Conservation (phyloP, 257 asterid genomes). For the Cynanchum wilfordii region DNA sequence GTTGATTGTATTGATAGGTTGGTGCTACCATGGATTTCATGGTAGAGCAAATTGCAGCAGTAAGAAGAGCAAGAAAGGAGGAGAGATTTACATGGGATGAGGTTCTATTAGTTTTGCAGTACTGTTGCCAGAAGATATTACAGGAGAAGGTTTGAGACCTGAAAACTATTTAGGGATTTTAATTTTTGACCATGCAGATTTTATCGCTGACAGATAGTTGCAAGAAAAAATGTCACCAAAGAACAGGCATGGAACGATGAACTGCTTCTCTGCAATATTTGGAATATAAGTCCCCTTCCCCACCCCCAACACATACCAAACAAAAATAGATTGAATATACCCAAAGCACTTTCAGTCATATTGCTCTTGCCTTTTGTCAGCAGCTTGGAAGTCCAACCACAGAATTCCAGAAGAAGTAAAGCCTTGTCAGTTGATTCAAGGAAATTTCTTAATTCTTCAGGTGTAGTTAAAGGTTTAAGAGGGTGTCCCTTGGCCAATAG, state of each 20-base stretch:
- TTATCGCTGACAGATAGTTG: not conserved
- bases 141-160: not conserved
- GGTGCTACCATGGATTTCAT: not conserved
- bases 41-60: not conserved
- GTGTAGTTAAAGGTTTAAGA: constrained; percentile 46
- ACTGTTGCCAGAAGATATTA: not conserved
- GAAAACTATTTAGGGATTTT: not conserved
- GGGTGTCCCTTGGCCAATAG: constrained; percentile 55
- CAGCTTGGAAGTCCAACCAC: constrained; percentile 83
- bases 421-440: constrained; percentile 82
- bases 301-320: constrained; percentile 3
- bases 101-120: not conserved
- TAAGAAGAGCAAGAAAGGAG: not conserved
- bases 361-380: constrained; percentile 36
- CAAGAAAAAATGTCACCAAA: not conserved
- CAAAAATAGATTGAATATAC: constrained; percentile 29
- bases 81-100: not conserved
- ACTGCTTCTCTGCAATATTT: not conserved
- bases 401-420: constrained; percentile 71
- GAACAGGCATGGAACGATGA: not conserved
- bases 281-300: not conserved
- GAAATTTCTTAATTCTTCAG: constrained; percentile 54
- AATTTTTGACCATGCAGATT: not conserved
- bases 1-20: not conserved
- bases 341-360: constrained; percentile 29